A percentile compares a stretch with the other conserved stretches of the same genome.
phyloP scores from a whole-genome alignment of 2,329 filamentous ascomycete species.

The Triangularia setosa region DNA sequence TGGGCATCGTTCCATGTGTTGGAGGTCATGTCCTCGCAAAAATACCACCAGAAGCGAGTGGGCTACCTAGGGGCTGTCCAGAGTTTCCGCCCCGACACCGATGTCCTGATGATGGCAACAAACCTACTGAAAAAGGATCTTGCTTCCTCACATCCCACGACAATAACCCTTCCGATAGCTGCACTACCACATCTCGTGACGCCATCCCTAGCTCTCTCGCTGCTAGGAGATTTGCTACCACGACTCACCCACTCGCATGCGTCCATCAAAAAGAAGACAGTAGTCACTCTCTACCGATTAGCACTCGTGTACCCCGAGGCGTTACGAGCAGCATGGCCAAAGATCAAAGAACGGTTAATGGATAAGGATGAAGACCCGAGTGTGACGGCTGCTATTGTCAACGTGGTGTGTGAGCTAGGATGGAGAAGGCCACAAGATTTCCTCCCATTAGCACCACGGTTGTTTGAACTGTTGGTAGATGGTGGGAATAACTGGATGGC shows the following conservation, averaged over 20 bases:
- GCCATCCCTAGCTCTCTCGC: conserved; percentile 83
- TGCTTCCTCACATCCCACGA: conserved; percentile 65
- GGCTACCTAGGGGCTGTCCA: conserved; percentile 94
- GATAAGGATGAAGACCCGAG: conserved; percentile 86
- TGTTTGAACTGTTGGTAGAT: conserved; percentile 90
- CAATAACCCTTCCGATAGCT: conserved; percentile 79
- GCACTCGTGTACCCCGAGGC: conserved; percentile 97
- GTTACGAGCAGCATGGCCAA: conserved; percentile 88
- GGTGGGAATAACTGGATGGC: conserved; percentile 99
- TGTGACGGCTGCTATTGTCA: conserved; percentile 93
- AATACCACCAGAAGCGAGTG: conserved; percentile 91
- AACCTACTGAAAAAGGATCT: conserved; percentile 96
- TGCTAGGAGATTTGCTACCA: conserved; percentile 81
- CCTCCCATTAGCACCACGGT: conserved; percentile 79
- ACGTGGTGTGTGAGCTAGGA: conserved; percentile 92
- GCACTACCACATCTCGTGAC: conserved; percentile 95
- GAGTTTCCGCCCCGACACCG: conserved; percentile 91
- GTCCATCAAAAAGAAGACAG: conserved; percentile 87
- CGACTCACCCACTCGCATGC: conserved; percentile 82
- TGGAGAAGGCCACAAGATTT: conserved; percentile 95
- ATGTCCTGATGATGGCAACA: conserved; percentile 95
- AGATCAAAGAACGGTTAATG: conserved; percentile 91
- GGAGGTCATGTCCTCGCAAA: conserved; percentile 96
- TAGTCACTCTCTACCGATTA: conserved; percentile 88
- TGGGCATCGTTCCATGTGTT: conserved; percentile 98